phyloP scores from a whole-genome alignment of 2,329 filamentous ascomycete species.

The Trichoderma guizhouense region DNA sequence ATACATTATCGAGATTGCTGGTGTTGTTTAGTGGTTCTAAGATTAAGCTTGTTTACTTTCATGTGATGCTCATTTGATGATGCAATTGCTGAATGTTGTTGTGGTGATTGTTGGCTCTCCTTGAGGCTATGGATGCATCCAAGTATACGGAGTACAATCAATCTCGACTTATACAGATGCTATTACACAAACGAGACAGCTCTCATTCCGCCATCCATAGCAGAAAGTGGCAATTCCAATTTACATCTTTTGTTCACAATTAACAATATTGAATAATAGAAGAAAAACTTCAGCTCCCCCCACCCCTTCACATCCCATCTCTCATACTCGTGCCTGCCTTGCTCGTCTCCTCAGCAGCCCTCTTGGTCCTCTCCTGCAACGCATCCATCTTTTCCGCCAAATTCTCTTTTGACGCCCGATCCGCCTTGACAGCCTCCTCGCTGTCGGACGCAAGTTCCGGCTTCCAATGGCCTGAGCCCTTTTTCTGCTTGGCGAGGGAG shows the following conservation, averaged over 20 bases:
- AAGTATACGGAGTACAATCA: not conserved
- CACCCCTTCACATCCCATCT: constrained; percentile 23
- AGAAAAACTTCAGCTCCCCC: no score
- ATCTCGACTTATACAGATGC: not conserved
- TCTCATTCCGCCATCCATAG: not conserved
- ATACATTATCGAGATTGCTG: not conserved
- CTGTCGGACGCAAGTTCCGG: constrained; percentile 72
- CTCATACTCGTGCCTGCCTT: constrained; percentile 49
- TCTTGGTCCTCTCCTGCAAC: constrained; percentile 59
- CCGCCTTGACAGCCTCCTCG: constrained; percentile 73
- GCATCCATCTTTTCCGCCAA: constrained; percentile 40
- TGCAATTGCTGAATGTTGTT: not conserved
- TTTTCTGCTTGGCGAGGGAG: constrained; percentile 62
- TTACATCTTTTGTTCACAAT: not conserved
- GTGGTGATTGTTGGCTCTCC: not conserved
- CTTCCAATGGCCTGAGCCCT: constrained; percentile 72
- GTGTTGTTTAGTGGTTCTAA: not conserved
- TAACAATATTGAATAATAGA: not conserved
- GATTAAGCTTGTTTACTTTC: not conserved
- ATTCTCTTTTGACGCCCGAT: constrained; percentile 40
- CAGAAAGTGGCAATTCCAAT: not conserved
- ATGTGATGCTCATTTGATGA: not conserved
- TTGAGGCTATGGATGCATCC: not conserved
- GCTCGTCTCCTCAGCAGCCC: constrained; percentile 43
- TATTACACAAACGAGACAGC: not conserved